Conservation (phyloP, 2,329 filamentous ascomycete genomes). For the Fusarium miscanthi region DNA sequence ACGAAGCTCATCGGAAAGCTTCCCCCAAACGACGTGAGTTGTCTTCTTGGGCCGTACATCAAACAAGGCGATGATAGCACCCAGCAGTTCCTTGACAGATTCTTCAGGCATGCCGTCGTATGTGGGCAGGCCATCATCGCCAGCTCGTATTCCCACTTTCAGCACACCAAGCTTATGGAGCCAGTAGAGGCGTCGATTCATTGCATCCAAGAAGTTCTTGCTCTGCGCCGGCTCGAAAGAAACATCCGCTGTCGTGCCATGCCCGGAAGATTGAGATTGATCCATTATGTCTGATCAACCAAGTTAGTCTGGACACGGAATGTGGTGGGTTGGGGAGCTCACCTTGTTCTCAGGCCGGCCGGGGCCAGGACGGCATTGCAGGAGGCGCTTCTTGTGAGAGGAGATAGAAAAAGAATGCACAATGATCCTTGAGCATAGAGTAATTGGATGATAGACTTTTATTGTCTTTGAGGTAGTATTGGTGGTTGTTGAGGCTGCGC, state of each 20-base stretch:
- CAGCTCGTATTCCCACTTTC: background rate
- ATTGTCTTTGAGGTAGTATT: background rate
- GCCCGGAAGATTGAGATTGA: background rate
- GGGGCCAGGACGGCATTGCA: background rate
- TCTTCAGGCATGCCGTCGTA: background rate
- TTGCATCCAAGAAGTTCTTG: accelerated
- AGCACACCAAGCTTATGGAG: background rate
- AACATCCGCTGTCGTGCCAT: too few relatives aligned
- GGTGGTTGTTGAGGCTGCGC: background rate
- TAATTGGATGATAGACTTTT: background rate
- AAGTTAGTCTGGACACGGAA: too few relatives aligned
- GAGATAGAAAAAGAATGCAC: background rate
- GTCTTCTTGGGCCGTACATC: too few relatives aligned
- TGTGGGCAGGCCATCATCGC: background rate
- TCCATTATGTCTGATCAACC: background rate
- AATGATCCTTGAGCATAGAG: background rate
- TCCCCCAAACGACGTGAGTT: too few relatives aligned
- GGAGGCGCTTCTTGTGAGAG: background rate
- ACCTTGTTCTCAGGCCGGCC: background rate
- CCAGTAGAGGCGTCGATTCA: background rate
- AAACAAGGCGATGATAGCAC: too few relatives aligned
- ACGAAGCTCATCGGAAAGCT: too few relatives aligned
- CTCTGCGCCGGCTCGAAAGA: too few relatives aligned
- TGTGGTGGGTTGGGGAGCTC: background rate
- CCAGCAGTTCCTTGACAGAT: too few relatives aligned